A percentile compares a stretch with the other conserved stretches of the same genome.
These are phyloP conservation scores for Alternaria metachromatica DNA, from an alignment of 2,329 filamentous ascomycete genomes.

Conservation along the genomic window DNA sequence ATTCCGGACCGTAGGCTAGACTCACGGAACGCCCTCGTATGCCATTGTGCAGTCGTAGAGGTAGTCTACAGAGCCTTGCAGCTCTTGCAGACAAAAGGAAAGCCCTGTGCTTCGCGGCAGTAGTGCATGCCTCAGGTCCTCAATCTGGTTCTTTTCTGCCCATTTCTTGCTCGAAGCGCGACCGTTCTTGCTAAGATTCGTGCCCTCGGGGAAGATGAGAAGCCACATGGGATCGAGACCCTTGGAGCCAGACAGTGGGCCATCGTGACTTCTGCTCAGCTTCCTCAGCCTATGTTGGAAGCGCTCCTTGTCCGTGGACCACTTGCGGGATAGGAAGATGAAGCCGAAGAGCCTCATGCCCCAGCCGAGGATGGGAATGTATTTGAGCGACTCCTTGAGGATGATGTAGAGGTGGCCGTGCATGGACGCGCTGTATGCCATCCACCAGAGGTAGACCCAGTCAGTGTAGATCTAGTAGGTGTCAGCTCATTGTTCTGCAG, in stretches of 20 bases:
- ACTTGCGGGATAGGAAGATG: slow-evolving; percentile 92
- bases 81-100: slow-evolving; percentile 78
- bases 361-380: slow-evolving; percentile 78
- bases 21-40: slow-evolving; percentile 92
- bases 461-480: slow-evolving; percentile 75
- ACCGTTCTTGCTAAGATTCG: slow-evolving; percentile 79
- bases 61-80: slow-evolving; percentile 77
- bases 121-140: slow-evolving; percentile 73
- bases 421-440: slow-evolving; percentile 78
- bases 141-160: slow-evolving; percentile 75
- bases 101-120: slow-evolving; percentile 82
- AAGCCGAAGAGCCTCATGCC: slow-evolving; percentile 89
- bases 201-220: slow-evolving; percentile 86
- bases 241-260: slow-evolving; percentile 49
- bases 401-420: slow-evolving; percentile 91
- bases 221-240: slow-evolving; percentile 85
- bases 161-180: slow-evolving; percentile 72
- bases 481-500: slow-evolving; percentile 14
- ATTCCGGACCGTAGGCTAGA: slow-evolving; percentile 32
- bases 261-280: slow-evolving; percentile 61
- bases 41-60: slow-evolving; percentile 94
- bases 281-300: slow-evolving; percentile 77
- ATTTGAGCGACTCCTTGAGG: slow-evolving; percentile 84
- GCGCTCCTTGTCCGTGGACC: slow-evolving; percentile 77
- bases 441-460: slow-evolving; percentile 95